Base-by-base conservation (phyloP, 768 basidiomycete genomes). In the Mycena sanguinolenta region DNA sequence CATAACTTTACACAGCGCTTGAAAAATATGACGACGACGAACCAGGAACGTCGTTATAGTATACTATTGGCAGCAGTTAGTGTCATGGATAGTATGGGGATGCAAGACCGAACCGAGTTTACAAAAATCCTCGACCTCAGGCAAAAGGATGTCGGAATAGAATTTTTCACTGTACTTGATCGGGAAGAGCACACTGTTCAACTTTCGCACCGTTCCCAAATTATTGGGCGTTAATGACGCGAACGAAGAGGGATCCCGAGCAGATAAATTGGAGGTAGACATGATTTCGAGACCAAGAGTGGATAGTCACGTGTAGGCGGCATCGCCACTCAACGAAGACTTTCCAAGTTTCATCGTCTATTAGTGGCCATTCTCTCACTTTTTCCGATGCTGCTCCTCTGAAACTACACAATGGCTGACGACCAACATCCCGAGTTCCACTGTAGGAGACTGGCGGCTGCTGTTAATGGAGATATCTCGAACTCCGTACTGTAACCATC, bases 111-210 rank as follows among this genome's bases (percentile, higher is more conserved):
- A 74, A 96, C 95, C 87, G 73, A 97, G 91, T 81, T 95, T 91
- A 83, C 94, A 95, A 80, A 94, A 96, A 23, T 92, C 89, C 75
- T 97, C 95, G 19, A 92, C 86, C 69, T 95, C 92, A 17, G 93
- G 88, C 49, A 86, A 83, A 57, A 95, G 80, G 70, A 97, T 90
- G 76, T 93, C 93, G 75, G 87, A 82, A 82, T 96, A 97, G 84
- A 96, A 96, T 78, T 91, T 92, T 75, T 95, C 92, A 79, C 91
- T 91, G 80, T 97, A 97, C 75, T 90, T 91, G 78, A 97, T 93
- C 30, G 96, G 63, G 59, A 70, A 61, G n/a, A 97, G 87, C 46
- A 96, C 93, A 2, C 91, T 89, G 80, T 92, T 87, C 49, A 87
- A 77, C 76, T 88, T 91, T 68, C 91, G 86, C 62, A 92, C 88